Base-by-base conservation (phyloP, 2,329 filamentous ascomycete species). In the Fusarium veterinarium region DNA sequence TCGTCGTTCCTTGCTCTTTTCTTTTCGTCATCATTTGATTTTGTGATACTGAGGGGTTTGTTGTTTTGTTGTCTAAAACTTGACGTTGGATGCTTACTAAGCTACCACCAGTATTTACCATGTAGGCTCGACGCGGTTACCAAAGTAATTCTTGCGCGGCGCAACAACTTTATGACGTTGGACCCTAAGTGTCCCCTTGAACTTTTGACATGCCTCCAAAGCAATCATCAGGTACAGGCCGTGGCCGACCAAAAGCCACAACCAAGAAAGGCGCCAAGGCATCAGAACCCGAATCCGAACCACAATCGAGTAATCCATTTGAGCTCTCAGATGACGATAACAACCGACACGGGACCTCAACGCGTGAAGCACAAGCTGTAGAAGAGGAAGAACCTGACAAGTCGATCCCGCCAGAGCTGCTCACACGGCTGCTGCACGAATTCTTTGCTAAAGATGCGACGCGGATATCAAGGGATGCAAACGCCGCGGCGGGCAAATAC, bases 401-500 rank as follows among this genome's bases (percentile, higher is more conserved):
- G 70, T 83, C 83, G 53, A 92, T 98, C 33, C 93, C 95, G 0
- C 86, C 89, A 7, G 91, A 93, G 46, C 86, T 98, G 1, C 83
- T 98, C 44, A 92, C 93, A 14, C 89, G 91, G 40, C 84, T 98
- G 7, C 85, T 98, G 38, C 92, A 97, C 79, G 90, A 95, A 75
- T 90, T 93, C 79, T 97, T 98, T 78, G 86, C 92, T 75, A 87
- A 88, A 67, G 88, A 92, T 53, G 87, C 88, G 62, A 95, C 92
- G 30, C 87, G 92, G 74, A 91, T 97, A 72, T 91, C 91, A 12
- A 91, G 90, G 76, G 93, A 95, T 77, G 94, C 94, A 8, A 93
- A 95, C 79, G 87, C 85, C 11, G 89, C 95, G 3, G 88, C 95
- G 65, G 92, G 91, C 19, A 94, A 92, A 83, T 98, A 98, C 80